A percentile compares a stretch with the other conserved stretches of the same genome.
phyloP scores from a whole-genome alignment of 208 protist species.

The Tritrichomonas musculus region DNA sequence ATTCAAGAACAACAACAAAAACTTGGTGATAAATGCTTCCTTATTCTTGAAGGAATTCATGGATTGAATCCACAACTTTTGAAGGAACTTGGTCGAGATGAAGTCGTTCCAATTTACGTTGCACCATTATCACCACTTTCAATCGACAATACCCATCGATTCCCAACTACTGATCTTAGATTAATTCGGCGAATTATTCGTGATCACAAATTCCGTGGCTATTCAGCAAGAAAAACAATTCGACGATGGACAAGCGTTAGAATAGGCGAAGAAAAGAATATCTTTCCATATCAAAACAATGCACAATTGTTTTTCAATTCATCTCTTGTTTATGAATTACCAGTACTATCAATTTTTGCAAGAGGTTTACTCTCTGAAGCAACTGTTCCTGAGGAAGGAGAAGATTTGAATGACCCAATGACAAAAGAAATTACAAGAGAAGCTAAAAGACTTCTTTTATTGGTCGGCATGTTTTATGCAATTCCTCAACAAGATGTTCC shows the following conservation, averaged over 20 bases:
- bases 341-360: background rate
- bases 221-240: background rate
- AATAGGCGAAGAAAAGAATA: conserved; percentile 21
- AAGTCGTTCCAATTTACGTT: background rate
- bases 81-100: background rate
- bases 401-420: background rate
- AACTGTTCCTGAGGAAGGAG: background rate
- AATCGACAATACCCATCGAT: background rate
- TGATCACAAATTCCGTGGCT: background rate
- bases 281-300: background rate
- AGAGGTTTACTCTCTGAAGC: background rate
- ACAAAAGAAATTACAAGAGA: background rate
- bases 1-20: background rate
- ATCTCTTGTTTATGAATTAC: conserved; percentile 26
- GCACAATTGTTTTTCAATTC: conserved; percentile 28
- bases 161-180: background rate
- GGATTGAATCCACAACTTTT: background rate
- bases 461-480: background rate
- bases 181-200: background rate
- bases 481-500: background rate
- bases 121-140: background rate
- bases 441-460: background rate
- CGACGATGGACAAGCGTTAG: background rate
- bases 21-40: background rate
- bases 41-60: conserved; percentile 23